Conservation (phyloP, 345 rosid genomes). For the Hibiscus syriacus region DNA sequence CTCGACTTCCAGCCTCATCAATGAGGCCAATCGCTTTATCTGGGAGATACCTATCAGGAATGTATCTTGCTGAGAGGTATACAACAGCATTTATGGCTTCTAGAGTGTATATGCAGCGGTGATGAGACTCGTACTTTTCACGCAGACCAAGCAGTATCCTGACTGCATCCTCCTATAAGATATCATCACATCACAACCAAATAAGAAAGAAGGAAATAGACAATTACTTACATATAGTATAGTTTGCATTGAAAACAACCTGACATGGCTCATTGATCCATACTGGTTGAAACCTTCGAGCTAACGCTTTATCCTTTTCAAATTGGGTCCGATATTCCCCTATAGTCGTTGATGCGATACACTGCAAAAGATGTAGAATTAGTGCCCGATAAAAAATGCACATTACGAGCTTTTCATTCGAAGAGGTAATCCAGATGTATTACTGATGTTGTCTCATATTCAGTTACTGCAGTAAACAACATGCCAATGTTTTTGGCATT, state of each 20-base stretch:
- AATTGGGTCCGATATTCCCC: slow-evolving; percentile 78
- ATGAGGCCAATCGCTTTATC: slow-evolving; percentile 98
- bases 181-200: slow-evolving; percentile 9
- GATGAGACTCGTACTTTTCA: slow-evolving; percentile 87
- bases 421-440: not conserved
- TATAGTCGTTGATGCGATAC: slow-evolving; percentile 89
- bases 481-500: not conserved
- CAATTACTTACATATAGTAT: not conserved
- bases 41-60: slow-evolving; percentile 88
- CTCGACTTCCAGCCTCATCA: slow-evolving; percentile 98
- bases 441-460: too few species aligned
- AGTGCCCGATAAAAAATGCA: slow-evolving; percentile 6
- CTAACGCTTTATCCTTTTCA: slow-evolving; percentile 92
- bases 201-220: slow-evolving; percentile 13
- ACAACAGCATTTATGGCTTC: slow-evolving; percentile 94
- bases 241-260: slow-evolving; percentile 34
- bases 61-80: slow-evolving; percentile 76
- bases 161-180: slow-evolving; percentile 78
- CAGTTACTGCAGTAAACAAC: not conserved
- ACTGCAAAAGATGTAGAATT: slow-evolving; percentile 56
- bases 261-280: too few species aligned
- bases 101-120: slow-evolving; percentile 66
- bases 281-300: too few species aligned
- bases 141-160: too few species aligned
- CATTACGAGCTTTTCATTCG: not conserved